phyloP scores from a whole-genome alignment of 2,329 filamentous ascomycete genomes.

The Cryphonectria radicalis region DNA sequence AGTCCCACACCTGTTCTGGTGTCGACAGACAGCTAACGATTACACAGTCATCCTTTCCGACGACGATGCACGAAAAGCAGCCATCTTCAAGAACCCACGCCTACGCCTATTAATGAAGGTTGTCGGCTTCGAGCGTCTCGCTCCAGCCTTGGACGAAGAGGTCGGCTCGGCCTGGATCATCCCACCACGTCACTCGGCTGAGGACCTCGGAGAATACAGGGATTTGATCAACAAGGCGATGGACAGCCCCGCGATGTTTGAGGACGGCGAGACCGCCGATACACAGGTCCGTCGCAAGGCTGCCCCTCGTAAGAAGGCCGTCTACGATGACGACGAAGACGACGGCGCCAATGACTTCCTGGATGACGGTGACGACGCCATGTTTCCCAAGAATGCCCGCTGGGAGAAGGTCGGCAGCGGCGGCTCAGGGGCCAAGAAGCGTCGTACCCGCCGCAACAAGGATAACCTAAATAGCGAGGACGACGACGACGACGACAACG shows the following conservation, averaged over 20 bases:
- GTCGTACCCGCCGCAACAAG: constrained; percentile 56
- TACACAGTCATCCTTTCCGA: constrained; percentile 63
- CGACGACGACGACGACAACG: constrained; percentile 43
- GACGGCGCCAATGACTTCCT: constrained; percentile 54
- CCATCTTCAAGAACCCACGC: constrained; percentile 88
- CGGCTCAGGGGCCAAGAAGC: constrained; percentile 60
- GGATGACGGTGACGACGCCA: constrained; percentile 57
- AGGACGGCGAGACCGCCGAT: constrained; percentile 74
- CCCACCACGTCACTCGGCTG: constrained; percentile 66
- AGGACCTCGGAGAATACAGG: constrained; percentile 69
- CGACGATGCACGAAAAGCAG: constrained; percentile 67
- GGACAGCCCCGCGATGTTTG: constrained; percentile 76
- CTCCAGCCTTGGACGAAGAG: constrained; percentile 66
- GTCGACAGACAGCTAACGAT: constrained; percentile 1
- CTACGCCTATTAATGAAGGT: constrained; percentile 83
- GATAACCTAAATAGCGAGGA: constrained; percentile 47
- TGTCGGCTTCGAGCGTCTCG: constrained; percentile 67
- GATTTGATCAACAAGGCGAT: constrained; percentile 77
- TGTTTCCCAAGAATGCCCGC: constrained; percentile 68
- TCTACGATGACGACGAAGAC: constrained; percentile 70
- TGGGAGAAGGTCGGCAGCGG: constrained; percentile 45
- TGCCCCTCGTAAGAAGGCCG: constrained; percentile 57
- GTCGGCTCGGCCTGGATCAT: constrained; percentile 79
- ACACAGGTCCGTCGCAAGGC: constrained; percentile 78
- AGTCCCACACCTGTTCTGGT: too few species aligned